phyloP scores from a whole-genome alignment of 495 filamentous ascomycete species.

The Penicillium silybi region DNA sequence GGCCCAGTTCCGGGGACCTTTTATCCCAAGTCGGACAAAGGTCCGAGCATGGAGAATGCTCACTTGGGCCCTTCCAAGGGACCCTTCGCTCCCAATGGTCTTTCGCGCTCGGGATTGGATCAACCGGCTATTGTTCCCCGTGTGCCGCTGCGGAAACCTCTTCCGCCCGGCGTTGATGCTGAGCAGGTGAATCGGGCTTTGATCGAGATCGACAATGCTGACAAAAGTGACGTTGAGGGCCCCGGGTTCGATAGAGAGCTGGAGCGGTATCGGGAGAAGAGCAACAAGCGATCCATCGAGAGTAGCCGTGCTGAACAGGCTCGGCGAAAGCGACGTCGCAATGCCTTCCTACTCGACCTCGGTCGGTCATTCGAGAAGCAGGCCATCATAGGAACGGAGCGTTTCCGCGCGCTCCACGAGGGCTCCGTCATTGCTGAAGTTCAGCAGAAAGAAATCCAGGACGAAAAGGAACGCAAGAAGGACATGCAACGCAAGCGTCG shows the following conservation, averaged over 20 bases:
- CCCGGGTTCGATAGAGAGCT: conserved; percentile 58
- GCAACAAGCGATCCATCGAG: conserved; percentile 58
- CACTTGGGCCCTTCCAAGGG: conserved; percentile 8
- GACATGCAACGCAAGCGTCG: conserved; percentile 97
- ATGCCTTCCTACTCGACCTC: conserved; percentile 44
- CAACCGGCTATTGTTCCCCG: neutral
- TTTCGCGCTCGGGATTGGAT: conserved; percentile 10
- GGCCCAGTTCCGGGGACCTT: conserved; percentile 22
- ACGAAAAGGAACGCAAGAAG: conserved; percentile 99
- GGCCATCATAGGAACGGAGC: conserved; percentile 48
- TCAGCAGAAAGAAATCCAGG: conserved; percentile 80
- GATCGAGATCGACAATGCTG: conserved; percentile 61
- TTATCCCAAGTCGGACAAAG: conserved; percentile 31
- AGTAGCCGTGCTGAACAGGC: conserved; percentile 53
- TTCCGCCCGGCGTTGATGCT: conserved; percentile 46
- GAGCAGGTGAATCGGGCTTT: conserved; percentile 62
- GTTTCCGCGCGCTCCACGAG: conserved; percentile 54
- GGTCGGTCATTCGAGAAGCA: conserved; percentile 51
- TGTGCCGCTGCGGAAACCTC: conserved; percentile 16
- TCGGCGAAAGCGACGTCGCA: conserved; percentile 61
- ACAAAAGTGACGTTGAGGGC: conserved; percentile 63
- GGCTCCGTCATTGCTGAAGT: conserved; percentile 77
- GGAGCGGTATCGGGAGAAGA: conserved; percentile 48
- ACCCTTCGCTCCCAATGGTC: conserved; percentile 15
- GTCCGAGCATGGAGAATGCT: conserved; percentile 20